Evolutionary conservation across 768 basidiomycete species (phyloP).

Genomic region (Serendipita indica): DNA sequence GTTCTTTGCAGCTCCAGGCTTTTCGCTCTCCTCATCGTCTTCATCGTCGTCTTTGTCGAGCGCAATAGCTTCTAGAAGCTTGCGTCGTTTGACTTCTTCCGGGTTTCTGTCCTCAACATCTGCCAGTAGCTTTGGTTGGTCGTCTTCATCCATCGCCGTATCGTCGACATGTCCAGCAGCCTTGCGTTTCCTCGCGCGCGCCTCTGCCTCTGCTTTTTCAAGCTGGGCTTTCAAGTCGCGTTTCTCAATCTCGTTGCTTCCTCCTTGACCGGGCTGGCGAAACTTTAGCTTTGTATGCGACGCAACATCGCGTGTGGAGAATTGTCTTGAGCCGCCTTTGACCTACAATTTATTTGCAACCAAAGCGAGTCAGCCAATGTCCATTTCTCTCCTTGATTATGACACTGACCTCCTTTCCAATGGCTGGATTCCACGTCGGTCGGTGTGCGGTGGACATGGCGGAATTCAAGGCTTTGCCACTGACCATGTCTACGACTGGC

Average conservation of each 20-base stretch:
- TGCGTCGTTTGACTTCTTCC: slow-evolving; percentile 64
- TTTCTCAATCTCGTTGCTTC: slow-evolving; percentile 55
- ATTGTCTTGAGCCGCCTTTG: slow-evolving; percentile 82
- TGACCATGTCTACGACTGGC: slow-evolving; percentile 14
- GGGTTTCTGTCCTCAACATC: slow-evolving; percentile 38
- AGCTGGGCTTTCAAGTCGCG: slow-evolving; percentile 75
- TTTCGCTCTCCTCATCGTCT: slow-evolving; percentile 39
- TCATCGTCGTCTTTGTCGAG: slow-evolving; percentile 84
- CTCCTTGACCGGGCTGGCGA: slow-evolving; percentile 87
- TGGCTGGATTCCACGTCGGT: slow-evolving; percentile 95
- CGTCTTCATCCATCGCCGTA: slow-evolving; percentile 24
- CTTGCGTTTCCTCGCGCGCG: slow-evolving; percentile 80
- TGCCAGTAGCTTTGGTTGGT: slow-evolving; percentile 32
- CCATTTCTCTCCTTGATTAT: not conserved
- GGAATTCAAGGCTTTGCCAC: not conserved
- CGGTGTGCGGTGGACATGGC: slow-evolving; percentile 81
- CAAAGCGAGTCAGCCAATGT: not conserved
- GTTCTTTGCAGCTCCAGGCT: slow-evolving; percentile 22
- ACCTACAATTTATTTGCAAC: slow-evolving; percentile 22
- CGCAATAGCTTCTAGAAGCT: slow-evolving; percentile 69
- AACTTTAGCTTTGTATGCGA: slow-evolving; percentile 97
- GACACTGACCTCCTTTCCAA: slow-evolving; percentile 49
- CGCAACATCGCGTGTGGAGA: slow-evolving; percentile 86
- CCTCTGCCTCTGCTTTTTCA: slow-evolving; percentile 71
- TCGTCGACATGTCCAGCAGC: slow-evolving; percentile 48